A percentile compares a stretch with the other conserved stretches of the same genome.
These are phyloP conservation scores for Linnemannia hyalina DNA, from an alignment of 192 early-diverging fungal species.

Conservation along the genomic window DNA sequence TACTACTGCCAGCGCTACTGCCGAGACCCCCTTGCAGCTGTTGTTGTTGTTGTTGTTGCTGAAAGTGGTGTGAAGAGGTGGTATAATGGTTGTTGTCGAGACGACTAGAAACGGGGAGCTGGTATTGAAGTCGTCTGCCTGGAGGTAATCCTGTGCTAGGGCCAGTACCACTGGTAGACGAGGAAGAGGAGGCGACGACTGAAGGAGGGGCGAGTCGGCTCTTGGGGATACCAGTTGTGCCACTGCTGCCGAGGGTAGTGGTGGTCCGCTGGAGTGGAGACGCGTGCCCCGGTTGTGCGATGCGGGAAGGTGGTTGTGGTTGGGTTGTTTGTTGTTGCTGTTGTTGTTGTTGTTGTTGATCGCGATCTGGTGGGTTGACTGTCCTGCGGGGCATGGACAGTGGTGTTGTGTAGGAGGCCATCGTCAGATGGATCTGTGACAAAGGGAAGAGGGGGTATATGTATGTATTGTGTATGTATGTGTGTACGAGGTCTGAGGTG, in stretches of 20 bases:
- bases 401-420: constrained; percentile 11
- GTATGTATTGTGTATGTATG: constrained; percentile 5
- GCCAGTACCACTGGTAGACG: neutral
- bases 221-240: neutral
- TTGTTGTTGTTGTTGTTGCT: constrained; percentile 20
- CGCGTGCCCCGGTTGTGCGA: constrained; percentile 4
- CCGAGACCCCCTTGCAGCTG: constrained; percentile 15
- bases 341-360: constrained; percentile 10
- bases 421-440: neutral
- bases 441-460: neutral
- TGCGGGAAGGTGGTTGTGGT: neutral
- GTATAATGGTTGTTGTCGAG: constrained; percentile 22
- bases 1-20: constrained; percentile 5
- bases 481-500: neutral
- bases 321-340: neutral
- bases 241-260: neutral
- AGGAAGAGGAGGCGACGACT: neutral
- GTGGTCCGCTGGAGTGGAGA: neutral
- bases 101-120: constrained; percentile 32
- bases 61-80: neutral
- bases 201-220: neutral
- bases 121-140: constrained; percentile 39
- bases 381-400: constrained; percentile 9
- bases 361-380: neutral
- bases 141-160: neutral